Evolutionary conservation across 176 grass and related monocot genomes (phyloP), one percentile per base, ranked within the genome.

Genomic region (Cenchrus purpureus): DNA sequence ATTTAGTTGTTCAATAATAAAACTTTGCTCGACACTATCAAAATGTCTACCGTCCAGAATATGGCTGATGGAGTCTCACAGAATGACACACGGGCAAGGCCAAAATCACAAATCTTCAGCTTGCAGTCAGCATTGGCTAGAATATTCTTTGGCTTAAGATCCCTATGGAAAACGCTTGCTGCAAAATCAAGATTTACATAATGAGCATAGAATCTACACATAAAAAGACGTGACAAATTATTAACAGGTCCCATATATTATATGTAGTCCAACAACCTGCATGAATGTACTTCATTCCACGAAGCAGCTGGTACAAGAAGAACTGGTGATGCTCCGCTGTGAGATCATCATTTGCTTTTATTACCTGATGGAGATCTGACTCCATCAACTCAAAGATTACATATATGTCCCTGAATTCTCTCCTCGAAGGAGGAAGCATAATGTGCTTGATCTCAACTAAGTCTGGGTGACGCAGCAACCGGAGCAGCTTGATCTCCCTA

Each of bases 141-240:
- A 94, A 97, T 94, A 71, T 97, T 97, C 89, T 97, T 97, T 28
- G 94, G 94, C 83, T 97, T 97, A 87, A 97, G 89, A 89, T 97
- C 94, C 76, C 94, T 79, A 82, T 97, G 94, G 76, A 97, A 97
- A 81, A 97, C 94, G 80, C 85, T 97, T 10, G 92, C 94, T 97
- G 82, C 28, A 85, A 85, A 71, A 73, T 34, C 54, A 90, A 82
- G 49, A 77, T 0, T 32, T 74, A 56, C 7, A 64, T 55, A 81
- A 77, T 81, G 49, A 85, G 64, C 58, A 71, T 12, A 76, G 3
- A 65, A 79, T 46, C 1, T 10, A 71, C 10, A 77, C 3, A 65
- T 44, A 14, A 51, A 55, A 76, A 74, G 2, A 37, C 51, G 10
- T 2, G n/a, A 74, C 8, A 68, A 57, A 42, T 50, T 0, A 43